Evolutionary conservation across 306 rosid genomes (phyloP), one percentile per base, ranked within the genome.

Genomic region (Rubus idaeus): DNA sequence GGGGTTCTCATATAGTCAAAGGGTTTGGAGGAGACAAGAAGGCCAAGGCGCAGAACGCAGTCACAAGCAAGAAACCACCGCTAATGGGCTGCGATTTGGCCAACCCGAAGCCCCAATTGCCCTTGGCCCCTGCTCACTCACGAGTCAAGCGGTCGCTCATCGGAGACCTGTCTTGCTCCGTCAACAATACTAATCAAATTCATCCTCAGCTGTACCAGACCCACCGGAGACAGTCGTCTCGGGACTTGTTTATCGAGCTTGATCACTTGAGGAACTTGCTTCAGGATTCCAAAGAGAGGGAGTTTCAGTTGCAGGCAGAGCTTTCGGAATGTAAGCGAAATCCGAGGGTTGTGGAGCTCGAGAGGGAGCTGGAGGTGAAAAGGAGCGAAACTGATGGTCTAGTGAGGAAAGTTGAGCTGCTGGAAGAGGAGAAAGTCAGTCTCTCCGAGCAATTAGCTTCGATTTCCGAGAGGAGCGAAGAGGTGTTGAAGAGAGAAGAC

Each of bases 1-100:
- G 99, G 99, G 97, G 99, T 67, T 91, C 97, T 5, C 90, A 95
- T 68, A 90, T 95, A 74, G 99, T 92, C 7, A 95, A 92, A 83
- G 96, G 96, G 17, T 88, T 95, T 71, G 78, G 96, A 7, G 87
- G 86, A 5, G 99, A 95, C 55, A 95, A 89, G 87, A 89, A 86
- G 82, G n/a, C 86, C 63, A 90, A 87, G 56, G 66, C 60, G 4
- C 96, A 81, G 47, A 53, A 50, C 49, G 70, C 81, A 3, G 44
- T 83, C 20, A 72, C 74, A 4, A 69, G 67, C 83, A 90, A 86
- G 77, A 95, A 92, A 66, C 86, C 74, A 16, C 92, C 91, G 2
- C 81, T 84, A 42, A 64, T 79, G n/a, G 73, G 21, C 70, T 85
- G 91, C 10, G 93, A 87, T 17, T 62, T 70, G 52, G 41, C 78